Base-by-base conservation (phyloP, 495 filamentous ascomycete species). In the Tuber microsphaerosporum region DNA sequence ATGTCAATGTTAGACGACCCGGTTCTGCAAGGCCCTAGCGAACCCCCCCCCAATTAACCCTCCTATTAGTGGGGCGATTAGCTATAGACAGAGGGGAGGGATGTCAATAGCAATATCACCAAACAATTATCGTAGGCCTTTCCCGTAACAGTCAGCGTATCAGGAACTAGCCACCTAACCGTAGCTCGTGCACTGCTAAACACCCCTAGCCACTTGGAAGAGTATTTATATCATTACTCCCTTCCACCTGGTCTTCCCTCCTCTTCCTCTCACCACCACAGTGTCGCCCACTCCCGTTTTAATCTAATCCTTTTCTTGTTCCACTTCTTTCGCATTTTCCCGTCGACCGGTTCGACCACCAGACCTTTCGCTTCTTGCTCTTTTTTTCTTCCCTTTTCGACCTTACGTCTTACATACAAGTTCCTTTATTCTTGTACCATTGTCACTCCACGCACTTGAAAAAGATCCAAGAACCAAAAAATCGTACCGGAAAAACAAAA, bases 271-370 rank as follows among this genome's bases (percentile, higher is more conserved):
- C 77, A 70, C 44, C 65, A 79, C 76, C 73, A 73, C 77, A 79
- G 70, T 70, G 73, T 71, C 77, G 78, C 78, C 73, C 77, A 79
- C 77, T 79, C 78, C 43, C 61, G 70, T 20, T 75, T 75, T 72
- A 65, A 65, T 65, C 12, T 65, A 65, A 34, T 65, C 56, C 56
- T 34, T 65, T 72, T 68, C 76, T 79, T 75, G 51, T 71, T 75
- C 70, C 73, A 70, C 69, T 56, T 71, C 70, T 34, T 70, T 78
- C 69, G 71, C 65, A 77, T 77, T 77, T 61, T 65, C 70, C 37
- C 71, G 77, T 79, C 77, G 77, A 79, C 77, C 73, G 77, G 77
- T 71, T 79, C 77, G 77, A 72, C 77, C 56, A 42, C 70, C 72
- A 79, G 71, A 72, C 41, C 70, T 70, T 48, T 79, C 73, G 71